Base-by-base conservation (phyloP, 495 filamentous ascomycete species). In the Poronia punctata region DNA sequence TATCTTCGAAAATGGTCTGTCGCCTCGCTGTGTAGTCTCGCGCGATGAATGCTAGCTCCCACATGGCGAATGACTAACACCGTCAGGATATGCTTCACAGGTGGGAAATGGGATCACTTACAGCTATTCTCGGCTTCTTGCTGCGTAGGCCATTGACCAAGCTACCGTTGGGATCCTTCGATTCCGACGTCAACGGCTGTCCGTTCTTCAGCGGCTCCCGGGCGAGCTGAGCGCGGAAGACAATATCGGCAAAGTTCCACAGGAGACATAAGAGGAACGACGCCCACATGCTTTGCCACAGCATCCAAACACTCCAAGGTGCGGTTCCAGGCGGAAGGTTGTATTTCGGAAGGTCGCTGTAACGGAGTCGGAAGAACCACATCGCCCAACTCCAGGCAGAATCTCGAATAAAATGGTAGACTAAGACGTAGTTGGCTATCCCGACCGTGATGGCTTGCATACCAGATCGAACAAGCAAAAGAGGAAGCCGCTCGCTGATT, bases 101-200 rank as follows among this genome's bases (percentile, higher is more conserved):
- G 18, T 35, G 17, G 17, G 6, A 14, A 2, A 20, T 8, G 21
- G 15, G 22, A 29, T 25, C 18, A 48, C 29, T 43, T 40, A 49
- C 41, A 17, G 40, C 55, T 65, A 51, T 67, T 74, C 80, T 64
- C 64, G 74, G 62, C 46, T 82, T 86, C 58, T 76, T 88, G 14
- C 82, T 76, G 46, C 80, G 87, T 32, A 98, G 62, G 1, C 92
- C 92, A 38, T 78, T 85, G 31, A 97, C 57, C 27, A 98, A 67
- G 52, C 82, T 95, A 24, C 87, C 90, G 50, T 93, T 98, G 1
- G 92, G 88, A 64, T 97, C 93, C 48, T 79, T 84, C 4, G 86
- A 84, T 39, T 88, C 83, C 8, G 72, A 67, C 1, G 87, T 93
- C 16, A 98, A 70, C n/a, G 88, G 87, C 49, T 84, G 79, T 2